Evolutionary conservation across 2,329 filamentous ascomycete genomes (phyloP).

Genomic region (Macrophomina tecta): DNA sequence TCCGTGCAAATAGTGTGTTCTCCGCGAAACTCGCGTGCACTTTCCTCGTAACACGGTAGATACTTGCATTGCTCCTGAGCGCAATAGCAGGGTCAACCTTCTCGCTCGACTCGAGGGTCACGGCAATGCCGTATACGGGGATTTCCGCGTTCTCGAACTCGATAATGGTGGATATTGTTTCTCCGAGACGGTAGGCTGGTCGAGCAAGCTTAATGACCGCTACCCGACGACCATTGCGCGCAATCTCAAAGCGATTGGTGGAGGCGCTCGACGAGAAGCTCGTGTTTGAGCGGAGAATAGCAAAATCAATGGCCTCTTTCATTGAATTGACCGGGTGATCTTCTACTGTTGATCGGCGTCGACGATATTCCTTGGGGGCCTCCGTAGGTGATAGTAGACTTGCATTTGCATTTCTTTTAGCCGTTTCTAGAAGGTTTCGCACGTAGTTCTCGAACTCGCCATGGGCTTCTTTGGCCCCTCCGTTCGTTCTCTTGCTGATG

Average conservation of each 20-base stretch:
- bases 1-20: slow-evolving; percentile 73
- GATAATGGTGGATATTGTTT: slow-evolving; percentile 81
- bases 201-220: slow-evolving; percentile 88
- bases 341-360: slow-evolving; percentile 61
- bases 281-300: slow-evolving; percentile 73
- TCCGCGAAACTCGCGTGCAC: slow-evolving; percentile 82
- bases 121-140: slow-evolving; percentile 83
- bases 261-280: slow-evolving; percentile 69
- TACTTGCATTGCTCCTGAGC: slow-evolving; percentile 81
- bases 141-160: slow-evolving; percentile 79
- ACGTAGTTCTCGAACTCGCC: slow-evolving; percentile 50
- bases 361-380: slow-evolving; percentile 48
- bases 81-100: slow-evolving; percentile 81
- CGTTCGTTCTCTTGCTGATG: slow-evolving; percentile 31
- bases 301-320: slow-evolving; percentile 88
- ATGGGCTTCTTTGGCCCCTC: slow-evolving; percentile 31
- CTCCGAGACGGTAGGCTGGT: slow-evolving; percentile 86
- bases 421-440: slow-evolving; percentile 55
- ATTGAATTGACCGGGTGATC: slow-evolving; percentile 59
- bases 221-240: slow-evolving; percentile 88
- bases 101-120: slow-evolving; percentile 85
- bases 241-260: slow-evolving; percentile 94
- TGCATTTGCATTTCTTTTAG: slow-evolving; percentile 33
- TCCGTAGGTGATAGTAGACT: slow-evolving; percentile 77
- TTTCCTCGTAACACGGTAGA: slow-evolving; percentile 84